Percentiles rank a stretch among this genome's conserved stretches.
phyloP scores from a whole-genome alignment of 352 stramenopile genomes.

The Phytophthora boehmeriae region DNA sequence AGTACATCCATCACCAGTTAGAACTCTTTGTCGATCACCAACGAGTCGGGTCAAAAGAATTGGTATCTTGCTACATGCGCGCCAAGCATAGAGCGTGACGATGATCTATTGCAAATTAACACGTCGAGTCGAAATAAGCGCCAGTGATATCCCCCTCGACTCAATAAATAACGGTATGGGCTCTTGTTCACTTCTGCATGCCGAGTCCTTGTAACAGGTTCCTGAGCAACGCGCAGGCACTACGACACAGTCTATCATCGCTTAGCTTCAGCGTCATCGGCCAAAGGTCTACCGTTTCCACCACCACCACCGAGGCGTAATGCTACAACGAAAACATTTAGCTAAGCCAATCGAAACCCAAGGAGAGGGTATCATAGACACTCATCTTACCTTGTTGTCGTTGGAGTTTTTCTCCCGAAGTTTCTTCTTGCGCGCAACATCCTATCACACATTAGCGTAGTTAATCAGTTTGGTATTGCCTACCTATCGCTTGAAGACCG shows the following conservation, averaged over 20 bases:
- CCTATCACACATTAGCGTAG: slow-evolving; percentile 30
- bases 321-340: slow-evolving; percentile 9
- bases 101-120: neutral
- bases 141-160: slow-evolving; percentile 13
- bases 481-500: neutral
- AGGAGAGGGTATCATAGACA: neutral
- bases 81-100: neutral
- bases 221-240: neutral
- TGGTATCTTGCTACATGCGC: neutral
- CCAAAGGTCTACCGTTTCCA: slow-evolving; percentile 32
- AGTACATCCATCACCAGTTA: slow-evolving; percentile 16
- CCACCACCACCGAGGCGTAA: slow-evolving; percentile 29
- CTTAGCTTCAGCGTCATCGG: slow-evolving; percentile 23
- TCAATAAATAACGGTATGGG: slow-evolving; percentile 42
- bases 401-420: slow-evolving; percentile 76
- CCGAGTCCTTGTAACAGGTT: neutral
- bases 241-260: slow-evolving; percentile 39
- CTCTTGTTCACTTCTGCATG: neutral
- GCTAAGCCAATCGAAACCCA: neutral
- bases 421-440: slow-evolving; percentile 73
- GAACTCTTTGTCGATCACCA: neutral
- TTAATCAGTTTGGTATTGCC: neutral
- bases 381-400: slow-evolving; percentile 53
- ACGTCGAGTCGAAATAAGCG: neutral
- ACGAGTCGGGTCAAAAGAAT: neutral